Percentiles rank a stretch among this genome's conserved stretches.
Evolutionary conservation across 495 filamentous ascomycete genomes (phyloP).

Genomic region (Xylaria bambusicola): DNA sequence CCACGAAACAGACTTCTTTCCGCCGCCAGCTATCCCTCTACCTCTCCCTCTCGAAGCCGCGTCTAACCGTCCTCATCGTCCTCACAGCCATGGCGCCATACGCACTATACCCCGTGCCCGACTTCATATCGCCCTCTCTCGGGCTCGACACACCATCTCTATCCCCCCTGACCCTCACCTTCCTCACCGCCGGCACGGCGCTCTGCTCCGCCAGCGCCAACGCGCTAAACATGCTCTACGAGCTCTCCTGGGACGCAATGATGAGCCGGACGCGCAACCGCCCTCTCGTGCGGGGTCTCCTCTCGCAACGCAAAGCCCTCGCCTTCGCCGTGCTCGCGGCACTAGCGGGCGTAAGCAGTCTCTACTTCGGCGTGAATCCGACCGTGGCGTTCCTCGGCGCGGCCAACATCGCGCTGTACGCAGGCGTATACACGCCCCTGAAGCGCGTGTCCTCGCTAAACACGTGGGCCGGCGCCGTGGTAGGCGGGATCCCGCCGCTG

Average conservation of each 20-base stretch:
- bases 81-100: slow-evolving; percentile 91
- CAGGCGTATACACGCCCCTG: slow-evolving; percentile 86
- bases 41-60: slow-evolving; percentile 91
- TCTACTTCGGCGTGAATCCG: slow-evolving; percentile 91
- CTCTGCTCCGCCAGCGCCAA: slow-evolving; percentile 86
- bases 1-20: slow-evolving; percentile 69
- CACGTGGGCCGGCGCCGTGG: slow-evolving; percentile 92
- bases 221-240: slow-evolving; percentile 94
- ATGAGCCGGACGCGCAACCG: slow-evolving; percentile 91
- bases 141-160: slow-evolving; percentile 74
- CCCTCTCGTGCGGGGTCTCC: slow-evolving; percentile 80
- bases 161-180: slow-evolving; percentile 84
- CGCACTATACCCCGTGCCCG: slow-evolving; percentile 85
- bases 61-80: slow-evolving; percentile 87
- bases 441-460: slow-evolving; percentile 87
- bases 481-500: slow-evolving; percentile 89
- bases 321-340: slow-evolving; percentile 76
- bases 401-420: slow-evolving; percentile 85
- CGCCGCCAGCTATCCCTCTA: slow-evolving; percentile 78
- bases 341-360: slow-evolving; percentile 60
- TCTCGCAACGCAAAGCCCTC: slow-evolving; percentile 73
- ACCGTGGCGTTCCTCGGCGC: slow-evolving; percentile 85
- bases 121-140: slow-evolving; percentile 68
- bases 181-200: slow-evolving; percentile 87
- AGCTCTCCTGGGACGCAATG: slow-evolving; percentile 83